Evolutionary conservation across 495 filamentous ascomycete genomes (phyloP), one percentile per base, ranked within the genome.

Genomic region (Lophium mytilinum): DNA sequence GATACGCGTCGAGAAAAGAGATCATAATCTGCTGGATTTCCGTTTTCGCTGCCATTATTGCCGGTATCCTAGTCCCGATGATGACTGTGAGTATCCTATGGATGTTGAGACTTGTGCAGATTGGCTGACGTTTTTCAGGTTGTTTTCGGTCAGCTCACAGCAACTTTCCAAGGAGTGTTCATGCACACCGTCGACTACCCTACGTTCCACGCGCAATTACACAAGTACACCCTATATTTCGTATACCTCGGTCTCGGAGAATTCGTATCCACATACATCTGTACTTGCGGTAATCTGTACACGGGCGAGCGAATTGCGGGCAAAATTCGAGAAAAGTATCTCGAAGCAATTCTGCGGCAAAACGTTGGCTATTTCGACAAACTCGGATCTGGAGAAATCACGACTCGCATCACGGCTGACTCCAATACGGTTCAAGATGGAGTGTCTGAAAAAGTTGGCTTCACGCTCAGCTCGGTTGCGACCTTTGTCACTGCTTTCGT

Each of bases 301-400:
- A 87, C 86, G 0, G 92, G 91, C 55, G 91, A 96, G 68, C 88
- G 94, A 62, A 79, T 90, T 65, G 83, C 85, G 34, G 81, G 81
- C 57, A 90, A 90, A 73, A 88, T 95, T 63, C 82, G 90, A 46
- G 83, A 88, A 66, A 80, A 87, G 55, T 94, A 94, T 69, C 79
- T 95, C 4, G 76, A 79, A 56, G 87, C 87, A 47, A 90, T 90
- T 65, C 74, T 94, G 75, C 80, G 83, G 46, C 89, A 95, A 66
- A 94, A 95, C 70, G 88, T 94, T 66, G 90, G 81, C 52, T 94
- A 88, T 67, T 95, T 93, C 70, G 89, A 95, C 65, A 90, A 88
- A 64, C 79, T 92, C 21, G 90, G 90, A 50, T 87, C 89, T 37
- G 90, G 90, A 60, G 90, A 93, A 73, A 88, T 95, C 59, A 92